A percentile compares a stretch with the other conserved stretches of the same genome.
phyloP scores from a whole-genome alignment of 106 monocot genomes.

The Allium fistulosum region DNA sequence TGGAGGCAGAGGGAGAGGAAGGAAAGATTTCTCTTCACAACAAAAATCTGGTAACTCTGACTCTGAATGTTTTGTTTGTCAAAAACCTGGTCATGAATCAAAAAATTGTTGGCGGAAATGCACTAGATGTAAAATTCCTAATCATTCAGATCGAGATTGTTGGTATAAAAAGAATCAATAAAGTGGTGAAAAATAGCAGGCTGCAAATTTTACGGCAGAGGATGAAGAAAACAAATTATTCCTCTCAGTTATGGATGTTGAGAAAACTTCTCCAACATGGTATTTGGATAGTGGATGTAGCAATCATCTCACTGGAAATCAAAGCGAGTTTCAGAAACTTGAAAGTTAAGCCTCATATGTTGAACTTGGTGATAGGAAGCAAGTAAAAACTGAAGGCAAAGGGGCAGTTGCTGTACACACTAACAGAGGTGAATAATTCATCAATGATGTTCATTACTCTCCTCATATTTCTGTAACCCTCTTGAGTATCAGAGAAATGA shows the following conservation, averaged over 20 bases:
- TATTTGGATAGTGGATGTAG: no score
- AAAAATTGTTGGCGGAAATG: neutral
- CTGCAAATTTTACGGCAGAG: no score
- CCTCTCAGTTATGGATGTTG: neutral
- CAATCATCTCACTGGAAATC: no score
- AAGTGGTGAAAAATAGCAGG: no score
- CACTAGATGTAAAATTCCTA: no score
- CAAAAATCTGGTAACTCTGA: neutral
- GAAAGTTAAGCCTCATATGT: no score
- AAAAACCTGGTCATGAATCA: neutral
- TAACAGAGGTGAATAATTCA: neutral
- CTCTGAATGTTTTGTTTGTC: neutral
- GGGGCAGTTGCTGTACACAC: neutral
- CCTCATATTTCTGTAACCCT: neutral
- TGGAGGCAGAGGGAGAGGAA: neutral
- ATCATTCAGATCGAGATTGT: no score
- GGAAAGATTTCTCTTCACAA: neutral
- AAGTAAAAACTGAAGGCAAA: no score
- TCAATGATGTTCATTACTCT: slow-evolving; percentile 1
- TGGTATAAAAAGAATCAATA: no score
- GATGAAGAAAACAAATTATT: neutral
- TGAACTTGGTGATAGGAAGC: no score
- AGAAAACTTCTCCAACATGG: neutral
- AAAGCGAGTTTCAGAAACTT: no score
- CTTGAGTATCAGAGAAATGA: neutral